Conservation (phyloP, 2,329 filamentous ascomycete genomes). For the Dothiorella sarmentorum region DNA sequence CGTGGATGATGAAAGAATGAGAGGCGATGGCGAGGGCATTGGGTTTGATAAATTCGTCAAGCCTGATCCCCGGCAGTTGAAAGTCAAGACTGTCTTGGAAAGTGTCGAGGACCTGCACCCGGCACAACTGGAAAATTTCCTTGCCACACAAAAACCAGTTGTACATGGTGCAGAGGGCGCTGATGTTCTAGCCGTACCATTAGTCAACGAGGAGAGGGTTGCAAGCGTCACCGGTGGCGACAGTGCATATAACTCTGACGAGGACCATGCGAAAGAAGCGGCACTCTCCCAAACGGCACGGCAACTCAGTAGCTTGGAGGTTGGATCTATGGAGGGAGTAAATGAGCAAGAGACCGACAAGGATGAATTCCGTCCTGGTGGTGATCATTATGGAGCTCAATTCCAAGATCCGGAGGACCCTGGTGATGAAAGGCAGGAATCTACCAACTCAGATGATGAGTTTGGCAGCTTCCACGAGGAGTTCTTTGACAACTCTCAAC, state of each 20-base stretch:
- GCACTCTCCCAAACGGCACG: background rate
- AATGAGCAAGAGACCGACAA: background rate
- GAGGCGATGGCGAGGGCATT: constrained; percentile 44
- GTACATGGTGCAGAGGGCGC: background rate
- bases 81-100: constrained; percentile 72
- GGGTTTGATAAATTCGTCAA: constrained; percentile 66
- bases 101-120: constrained; percentile 87
- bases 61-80: constrained; percentile 50
- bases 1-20: constrained; percentile 59
- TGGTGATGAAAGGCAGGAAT: background rate
- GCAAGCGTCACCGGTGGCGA: constrained; percentile 45
- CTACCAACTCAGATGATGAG: constrained; percentile 11
- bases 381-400: background rate
- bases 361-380: background rate
- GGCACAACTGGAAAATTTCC: constrained; percentile 48
- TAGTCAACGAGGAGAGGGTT: constrained; percentile 65
- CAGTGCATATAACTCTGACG: constrained; percentile 42
- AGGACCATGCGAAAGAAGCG: constrained; percentile 28
- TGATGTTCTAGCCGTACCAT: background rate
- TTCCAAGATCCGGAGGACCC: background rate
- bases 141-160: constrained; percentile 12
- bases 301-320: background rate
- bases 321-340: background rate
- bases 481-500: background rate
- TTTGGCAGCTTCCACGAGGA: constrained; percentile 16